phyloP scores from a whole-genome alignment of 257 asterid species.

The Sherardia arvensis region DNA sequence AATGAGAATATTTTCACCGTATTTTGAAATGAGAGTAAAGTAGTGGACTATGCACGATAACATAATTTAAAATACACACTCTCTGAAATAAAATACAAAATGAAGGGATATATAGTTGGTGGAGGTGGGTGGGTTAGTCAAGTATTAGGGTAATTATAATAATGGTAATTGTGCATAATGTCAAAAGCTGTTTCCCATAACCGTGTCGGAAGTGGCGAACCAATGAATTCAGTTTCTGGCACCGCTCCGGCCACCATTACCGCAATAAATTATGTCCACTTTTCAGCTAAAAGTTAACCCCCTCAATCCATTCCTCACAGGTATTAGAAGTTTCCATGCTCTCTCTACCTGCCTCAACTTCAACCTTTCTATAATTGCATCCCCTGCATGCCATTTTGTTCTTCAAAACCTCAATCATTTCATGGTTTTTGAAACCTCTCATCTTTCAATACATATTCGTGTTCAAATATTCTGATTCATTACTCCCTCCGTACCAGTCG shows the following conservation, averaged over 20 bases:
- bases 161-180: slow-evolving; percentile 6
- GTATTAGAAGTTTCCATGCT: background rate
- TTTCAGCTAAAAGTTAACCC: background rate
- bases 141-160: background rate
- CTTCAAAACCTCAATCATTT: background rate
- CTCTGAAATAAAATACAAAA: background rate
- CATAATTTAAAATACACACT: too few species aligned
- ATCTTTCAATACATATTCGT: background rate
- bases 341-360: background rate
- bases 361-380: background rate
- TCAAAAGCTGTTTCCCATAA: slow-evolving; percentile 21
- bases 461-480: background rate
- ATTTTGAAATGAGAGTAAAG: too few species aligned
- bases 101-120: background rate
- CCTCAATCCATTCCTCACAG: background rate
- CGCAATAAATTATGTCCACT: slow-evolving; percentile 1
- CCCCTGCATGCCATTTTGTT: background rate
- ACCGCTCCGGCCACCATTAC: slow-evolving; percentile 16
- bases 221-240: slow-evolving; percentile 21
- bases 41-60: background rate
- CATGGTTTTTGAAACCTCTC: background rate
- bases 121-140: background rate
- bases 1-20: too few species aligned
- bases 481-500: too few species aligned
- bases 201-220: slow-evolving; percentile 35